Conservation (phyloP, 1,284 basidiomycete species). For the Wallemia hederae region DNA sequence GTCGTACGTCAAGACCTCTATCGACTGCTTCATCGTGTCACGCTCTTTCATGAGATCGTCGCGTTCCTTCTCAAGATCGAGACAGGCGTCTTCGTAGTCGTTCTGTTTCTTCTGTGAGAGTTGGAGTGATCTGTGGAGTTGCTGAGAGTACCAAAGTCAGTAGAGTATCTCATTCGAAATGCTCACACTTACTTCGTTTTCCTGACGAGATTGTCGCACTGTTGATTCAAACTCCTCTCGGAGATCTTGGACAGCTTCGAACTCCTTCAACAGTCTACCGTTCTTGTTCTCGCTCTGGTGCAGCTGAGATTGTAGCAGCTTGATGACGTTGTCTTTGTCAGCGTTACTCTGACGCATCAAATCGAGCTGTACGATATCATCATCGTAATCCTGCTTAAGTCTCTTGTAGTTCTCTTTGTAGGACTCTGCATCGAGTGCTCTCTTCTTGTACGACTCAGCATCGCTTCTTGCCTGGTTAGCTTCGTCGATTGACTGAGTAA, state of each 20-base stretch:
- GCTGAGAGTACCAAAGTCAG: not conserved
- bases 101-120: slow-evolving; percentile 36
- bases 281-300: not conserved
- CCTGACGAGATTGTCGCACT: not conserved
- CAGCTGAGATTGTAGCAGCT: not conserved
- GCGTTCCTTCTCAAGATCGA: slow-evolving; percentile 56
- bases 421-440: too few relatives aligned
- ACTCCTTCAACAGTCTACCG: not conserved
- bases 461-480: not conserved
- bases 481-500: not conserved
- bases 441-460: not conserved
- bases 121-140: slow-evolving; percentile 8
- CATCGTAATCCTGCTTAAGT: too few relatives aligned
- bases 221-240: not conserved
- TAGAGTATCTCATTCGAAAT: not conserved
- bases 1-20: slow-evolving; percentile 30
- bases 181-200: not conserved
- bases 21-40: slow-evolving; percentile 33
- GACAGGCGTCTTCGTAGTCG: slow-evolving; percentile 57
- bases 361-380: too few relatives aligned
- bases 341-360: too few relatives aligned
- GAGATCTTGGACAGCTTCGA: not conserved
- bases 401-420: too few relatives aligned
- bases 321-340: too few relatives aligned
- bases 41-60: slow-evolving; percentile 40